These are phyloP conservation scores for Neocatenulostroma microsporum DNA, from an alignment of 2,329 filamentous ascomycete species.

Conservation along the genomic window DNA sequence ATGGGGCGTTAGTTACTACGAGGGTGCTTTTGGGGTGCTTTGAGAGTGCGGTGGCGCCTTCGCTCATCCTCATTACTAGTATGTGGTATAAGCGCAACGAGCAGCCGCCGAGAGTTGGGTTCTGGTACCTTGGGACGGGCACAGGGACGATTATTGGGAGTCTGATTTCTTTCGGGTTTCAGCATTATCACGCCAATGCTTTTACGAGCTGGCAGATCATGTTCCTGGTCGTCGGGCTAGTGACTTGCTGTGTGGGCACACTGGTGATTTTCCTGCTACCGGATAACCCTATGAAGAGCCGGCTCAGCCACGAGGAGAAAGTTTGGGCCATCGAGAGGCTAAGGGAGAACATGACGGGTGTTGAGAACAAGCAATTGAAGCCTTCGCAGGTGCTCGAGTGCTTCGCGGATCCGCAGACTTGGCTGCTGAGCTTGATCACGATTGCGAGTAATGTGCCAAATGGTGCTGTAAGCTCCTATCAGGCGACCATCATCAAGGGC, in stretches of 20 bases:
- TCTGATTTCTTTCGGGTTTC: slow-evolving; percentile 50
- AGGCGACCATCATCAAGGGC: slow-evolving; percentile 26
- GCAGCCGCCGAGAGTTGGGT: slow-evolving; percentile 55
- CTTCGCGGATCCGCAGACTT: slow-evolving; percentile 39
- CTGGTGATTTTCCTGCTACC: slow-evolving; percentile 24
- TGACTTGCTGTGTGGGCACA: slow-evolving; percentile 34
- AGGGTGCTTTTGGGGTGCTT: slow-evolving; percentile 48
- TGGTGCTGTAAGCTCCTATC: slow-evolving; percentile 35
- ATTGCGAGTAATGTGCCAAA: slow-evolving; percentile 31
- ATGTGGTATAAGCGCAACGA: slow-evolving; percentile 41
- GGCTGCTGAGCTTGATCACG: slow-evolving; percentile 34
- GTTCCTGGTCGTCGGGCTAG: slow-evolving; percentile 40
- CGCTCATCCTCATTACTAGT: slow-evolving; percentile 48
- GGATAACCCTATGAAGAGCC: slow-evolving; percentile 23
- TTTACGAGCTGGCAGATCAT: slow-evolving; percentile 47
- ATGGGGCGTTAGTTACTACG: slow-evolving; percentile 42
- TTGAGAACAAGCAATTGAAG: slow-evolving; percentile 47
- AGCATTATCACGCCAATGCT: too few relatives aligned
- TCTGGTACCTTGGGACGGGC: slow-evolving; percentile 60
- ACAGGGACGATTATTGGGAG: slow-evolving; percentile 51
- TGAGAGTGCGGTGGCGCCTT: slow-evolving; percentile 48
- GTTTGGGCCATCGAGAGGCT: slow-evolving; percentile 33
- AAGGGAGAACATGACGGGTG: slow-evolving; percentile 42
- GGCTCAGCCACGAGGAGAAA: slow-evolving; percentile 24
- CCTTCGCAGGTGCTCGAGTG: slow-evolving; percentile 40